phyloP scores from a whole-genome alignment of 2,329 filamentous ascomycete species.

The Epichloe glyceriae region DNA sequence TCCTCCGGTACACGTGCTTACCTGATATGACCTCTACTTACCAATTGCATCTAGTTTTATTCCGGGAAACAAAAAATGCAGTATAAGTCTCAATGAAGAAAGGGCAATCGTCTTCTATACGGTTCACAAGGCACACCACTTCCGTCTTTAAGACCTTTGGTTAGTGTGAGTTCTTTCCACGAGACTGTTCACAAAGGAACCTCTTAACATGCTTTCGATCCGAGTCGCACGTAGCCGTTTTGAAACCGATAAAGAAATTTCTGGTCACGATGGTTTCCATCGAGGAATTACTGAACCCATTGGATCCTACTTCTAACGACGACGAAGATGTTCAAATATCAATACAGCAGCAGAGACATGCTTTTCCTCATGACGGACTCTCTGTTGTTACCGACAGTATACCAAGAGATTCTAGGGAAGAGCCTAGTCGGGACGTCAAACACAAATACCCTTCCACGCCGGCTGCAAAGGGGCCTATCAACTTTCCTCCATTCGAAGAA shows the following conservation, averaged over 20 bases:
- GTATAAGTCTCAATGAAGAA: neutral
- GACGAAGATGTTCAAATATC: neutral
- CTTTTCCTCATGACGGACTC: neutral
- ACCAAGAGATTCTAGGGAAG: neutral
- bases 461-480: slow-evolving; percentile 21
- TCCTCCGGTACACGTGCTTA: neutral
- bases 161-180: neutral
- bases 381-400: neutral
- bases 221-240: neutral
- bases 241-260: neutral
- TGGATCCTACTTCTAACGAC: neutral
- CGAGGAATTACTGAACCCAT: slow-evolving; percentile 2
- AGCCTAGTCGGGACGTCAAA: neutral
- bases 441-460: neutral
- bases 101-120: neutral
- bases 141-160: neutral
- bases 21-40: neutral
- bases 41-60: neutral
- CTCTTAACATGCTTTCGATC: neutral
- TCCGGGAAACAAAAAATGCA: neutral
- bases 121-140: neutral
- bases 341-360: neutral
- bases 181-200: neutral
- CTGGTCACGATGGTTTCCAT: slow-evolving; percentile 1
- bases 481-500: slow-evolving; percentile 62